phyloP scores from a whole-genome alignment of 495 filamentous ascomycete genomes.

The Xylaria telfairii region DNA sequence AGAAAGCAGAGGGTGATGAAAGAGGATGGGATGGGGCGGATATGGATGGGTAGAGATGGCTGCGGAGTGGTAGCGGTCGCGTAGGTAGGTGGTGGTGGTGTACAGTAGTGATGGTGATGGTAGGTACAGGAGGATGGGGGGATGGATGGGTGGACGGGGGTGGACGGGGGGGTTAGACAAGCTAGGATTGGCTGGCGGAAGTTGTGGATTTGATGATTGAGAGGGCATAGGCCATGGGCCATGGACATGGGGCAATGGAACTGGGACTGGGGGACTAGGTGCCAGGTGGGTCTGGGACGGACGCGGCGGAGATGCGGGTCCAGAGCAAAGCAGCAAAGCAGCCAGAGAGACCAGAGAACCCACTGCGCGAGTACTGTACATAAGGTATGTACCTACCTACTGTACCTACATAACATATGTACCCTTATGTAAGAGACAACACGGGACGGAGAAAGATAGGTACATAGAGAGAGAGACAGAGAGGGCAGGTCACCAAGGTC shows the following conservation, averaged over 20 bases:
- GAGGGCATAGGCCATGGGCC: neutral
- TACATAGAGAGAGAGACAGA: no score
- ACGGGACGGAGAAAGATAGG: no score
- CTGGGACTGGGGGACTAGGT: neutral
- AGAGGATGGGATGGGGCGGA: conserved; percentile 28
- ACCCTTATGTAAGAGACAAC: no score
- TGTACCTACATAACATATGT: no score
- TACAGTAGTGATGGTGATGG: neutral
- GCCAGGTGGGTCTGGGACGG: neutral
- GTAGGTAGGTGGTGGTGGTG: neutral
- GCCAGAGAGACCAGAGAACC: neutral
- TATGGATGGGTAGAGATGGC: conserved; percentile 8
- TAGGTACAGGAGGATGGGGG: neutral
- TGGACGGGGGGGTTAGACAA: neutral
- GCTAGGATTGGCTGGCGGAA: neutral
- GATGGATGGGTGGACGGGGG: conserved; percentile 1
- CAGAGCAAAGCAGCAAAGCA: neutral
- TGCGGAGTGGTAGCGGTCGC: conserved; percentile 1
- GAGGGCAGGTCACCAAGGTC: no score
- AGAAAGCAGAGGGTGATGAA: conserved; percentile 33
- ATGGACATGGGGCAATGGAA: neutral
- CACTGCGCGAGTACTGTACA: neutral
- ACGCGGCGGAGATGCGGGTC: conserved; percentile 3
- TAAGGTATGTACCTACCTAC: neutral
- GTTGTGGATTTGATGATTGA: neutral